Conservation (phyloP, 1,139 yeast species). For the Candida gigantensis region DNA sequence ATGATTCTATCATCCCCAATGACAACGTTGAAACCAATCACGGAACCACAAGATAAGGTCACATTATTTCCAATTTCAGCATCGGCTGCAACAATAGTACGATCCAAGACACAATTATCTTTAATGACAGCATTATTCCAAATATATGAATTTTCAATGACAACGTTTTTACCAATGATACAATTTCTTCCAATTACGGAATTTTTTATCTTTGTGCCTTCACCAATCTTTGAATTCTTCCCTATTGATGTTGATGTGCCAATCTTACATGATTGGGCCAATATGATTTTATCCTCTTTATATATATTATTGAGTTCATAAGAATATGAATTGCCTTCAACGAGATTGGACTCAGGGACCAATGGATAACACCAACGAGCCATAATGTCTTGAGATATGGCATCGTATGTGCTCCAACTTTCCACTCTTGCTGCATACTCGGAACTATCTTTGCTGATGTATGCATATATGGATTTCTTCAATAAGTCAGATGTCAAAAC, state of each 20-base stretch:
- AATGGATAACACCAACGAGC: conserved; percentile 94
- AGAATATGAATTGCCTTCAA: conserved; percentile 68
- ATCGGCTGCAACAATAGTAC: conserved; percentile 69
- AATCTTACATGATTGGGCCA: conserved; percentile 89
- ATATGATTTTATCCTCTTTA: conserved; percentile 76
- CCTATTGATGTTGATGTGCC: conserved; percentile 82
- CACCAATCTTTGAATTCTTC: conserved; percentile 64
- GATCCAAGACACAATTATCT: conserved; percentile 58
- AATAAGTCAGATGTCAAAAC: conserved; percentile 87
- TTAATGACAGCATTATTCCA: conserved; percentile 83
- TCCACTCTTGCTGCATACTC: conserved; percentile 92
- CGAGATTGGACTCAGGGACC: conserved; percentile 80
- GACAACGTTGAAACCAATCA: conserved; percentile 73
- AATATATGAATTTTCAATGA: conserved; percentile 70
- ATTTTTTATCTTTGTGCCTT: conserved; percentile 53
- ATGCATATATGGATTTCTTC: conserved; percentile 88
- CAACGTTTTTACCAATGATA: conserved; percentile 75
- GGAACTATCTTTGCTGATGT: conserved; percentile 62
- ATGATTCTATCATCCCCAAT: conserved; percentile 55
- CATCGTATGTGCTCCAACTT: conserved; percentile 89
- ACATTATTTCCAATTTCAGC: conserved; percentile 57
- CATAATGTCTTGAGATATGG: conserved; percentile 85
- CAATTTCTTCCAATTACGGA: conserved; percentile 87
- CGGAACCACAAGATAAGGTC: conserved; percentile 62
- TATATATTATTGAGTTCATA: conserved; percentile 86